Base-by-base conservation (phyloP, 768 basidiomycete genomes). In the Strobilomyces confusus region DNA sequence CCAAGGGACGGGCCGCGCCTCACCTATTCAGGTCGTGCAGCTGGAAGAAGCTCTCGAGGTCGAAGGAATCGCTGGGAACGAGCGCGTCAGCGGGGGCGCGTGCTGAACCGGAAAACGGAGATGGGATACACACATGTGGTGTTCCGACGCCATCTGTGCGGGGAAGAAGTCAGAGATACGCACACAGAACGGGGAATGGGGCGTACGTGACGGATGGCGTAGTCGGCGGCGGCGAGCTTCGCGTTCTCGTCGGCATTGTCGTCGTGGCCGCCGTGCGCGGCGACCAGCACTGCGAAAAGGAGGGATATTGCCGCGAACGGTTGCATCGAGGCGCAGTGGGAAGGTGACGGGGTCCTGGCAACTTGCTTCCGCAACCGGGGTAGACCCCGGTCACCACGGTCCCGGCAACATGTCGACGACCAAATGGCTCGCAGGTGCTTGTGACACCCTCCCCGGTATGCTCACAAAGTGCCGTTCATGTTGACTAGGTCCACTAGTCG, bases 21-120 rank as follows among this genome's bases (percentile, higher is more conserved):
- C 56, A 87, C 87, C 83, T 75, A 72, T 98, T 84, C 52, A 99
- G 76, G 72, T 99, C 95, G 72, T 99, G 95, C 13, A 99, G 75
- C 56, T 89, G 85, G 80, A 97, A 95, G 82, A 99, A 99, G 68
- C 92, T 90, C 61, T 83, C 77, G 40, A 82, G 72, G 63, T 88
- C 93, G 60, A 91, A 95, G 37, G 83, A 81, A 66, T 92, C 89
- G 53, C 92, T 93, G 63, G 19, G 17, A 4, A 42, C 33, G n/a
- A 6, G 41, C 33, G 30, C 7, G 17, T 46, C 22, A 42, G 44
- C 30, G 26, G n/a, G n/a, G n/a, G 15, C 40, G 36, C n/a, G 2
- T 7, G 13, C 12, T 8, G 5, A 15, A n/a, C 9, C n/a, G 19
- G 30, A 26, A 44, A 55, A 43, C 8, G 22, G 45, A 44, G 51